Percentiles rank a stretch among this genome's conserved stretches.
Evolutionary conservation across 2,329 filamentous ascomycete species (phyloP).

Genomic region (Aspergillus japonicus): DNA sequence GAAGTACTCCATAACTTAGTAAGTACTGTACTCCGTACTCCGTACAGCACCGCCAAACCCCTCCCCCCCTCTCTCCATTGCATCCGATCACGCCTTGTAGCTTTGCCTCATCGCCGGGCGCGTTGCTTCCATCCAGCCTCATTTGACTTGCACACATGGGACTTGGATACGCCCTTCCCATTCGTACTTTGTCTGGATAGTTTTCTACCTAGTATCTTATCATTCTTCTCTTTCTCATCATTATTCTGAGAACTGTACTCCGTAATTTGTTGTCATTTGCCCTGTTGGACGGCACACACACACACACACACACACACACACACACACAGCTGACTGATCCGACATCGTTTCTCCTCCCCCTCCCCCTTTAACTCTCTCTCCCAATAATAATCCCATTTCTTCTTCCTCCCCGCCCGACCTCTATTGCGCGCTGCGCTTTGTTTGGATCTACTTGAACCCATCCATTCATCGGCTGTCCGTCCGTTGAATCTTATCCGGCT

Average conservation of each 20-base stretch:
- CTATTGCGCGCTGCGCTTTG: neutral
- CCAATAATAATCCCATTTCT: constrained; percentile 4
- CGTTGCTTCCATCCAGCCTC: neutral
- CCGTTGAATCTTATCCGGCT: neutral
- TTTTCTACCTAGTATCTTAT: neutral
- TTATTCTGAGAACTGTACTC: no score
- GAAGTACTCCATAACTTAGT: no score
- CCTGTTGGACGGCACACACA: neutral
- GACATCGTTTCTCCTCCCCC: constrained; percentile 6
- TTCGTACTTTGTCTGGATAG: neutral
- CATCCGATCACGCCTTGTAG: neutral
- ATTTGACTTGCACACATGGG: neutral
- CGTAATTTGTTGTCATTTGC: neutral
- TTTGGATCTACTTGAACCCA: neutral
- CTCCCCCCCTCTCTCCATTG: neutral
- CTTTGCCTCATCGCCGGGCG: neutral
- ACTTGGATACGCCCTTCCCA: neutral
- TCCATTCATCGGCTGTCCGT: neutral
- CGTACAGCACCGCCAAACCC: neutral
- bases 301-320: neutral
- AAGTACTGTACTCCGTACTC: no score
- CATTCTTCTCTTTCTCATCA: neutral
- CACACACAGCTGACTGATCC: constrained; percentile 15
- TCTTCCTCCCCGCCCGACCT: constrained; percentile 9
- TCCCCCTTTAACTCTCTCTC: neutral